Base-by-base conservation (phyloP, 768 basidiomycete species). In the Candolleomyces efflorescens region DNA sequence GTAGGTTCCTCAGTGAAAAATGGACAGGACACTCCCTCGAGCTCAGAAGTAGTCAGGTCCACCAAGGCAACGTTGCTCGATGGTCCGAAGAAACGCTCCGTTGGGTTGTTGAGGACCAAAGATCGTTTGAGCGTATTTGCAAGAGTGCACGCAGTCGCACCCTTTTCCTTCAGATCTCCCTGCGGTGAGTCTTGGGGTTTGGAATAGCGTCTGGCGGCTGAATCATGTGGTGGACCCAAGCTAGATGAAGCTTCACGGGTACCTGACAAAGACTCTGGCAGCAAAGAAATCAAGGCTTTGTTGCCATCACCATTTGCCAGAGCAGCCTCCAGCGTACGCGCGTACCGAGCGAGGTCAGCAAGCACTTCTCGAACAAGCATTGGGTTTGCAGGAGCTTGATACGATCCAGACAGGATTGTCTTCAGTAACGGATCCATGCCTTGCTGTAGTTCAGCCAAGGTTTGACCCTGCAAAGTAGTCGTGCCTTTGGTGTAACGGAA, bases 361-460 rank as follows among this genome's bases (percentile, higher is more conserved):
- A 60, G 20, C 12, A 44, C 54, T 26, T 54, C 58, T 7, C 58
- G 51, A 5, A 59, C 32, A 23, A 59, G 53, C 20, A 52, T 52
- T 13, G 58, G 58, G 32, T 59, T 53, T 17, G 58, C 46, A 10
- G 58, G 58, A 4, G 52, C 51, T 27, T 59, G 58, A 49, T 59
- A 59, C 50, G 58, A 54, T 18, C 52, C 41, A 0, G 58, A 59
- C 22, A 59, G 22, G 9, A 59, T 53, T n/a, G 58, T 53, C 52
- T 53, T 44, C 10, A 59, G 36, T 11, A 59, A 45, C 5, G 52
- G 52, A 24, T 59, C 53, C 58, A 59, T 59, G 17, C 53, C 52
- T 13, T 59, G 36, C 36, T 52, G 58, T 2, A 54, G 37, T 18
- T 59, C 44, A 9, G 41, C 51, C 20, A 59, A 20, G 5, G 58